These are phyloP conservation scores for Brassica hybrid DNA, from an alignment of 441 rosid genomes.

Conservation along the genomic window DNA sequence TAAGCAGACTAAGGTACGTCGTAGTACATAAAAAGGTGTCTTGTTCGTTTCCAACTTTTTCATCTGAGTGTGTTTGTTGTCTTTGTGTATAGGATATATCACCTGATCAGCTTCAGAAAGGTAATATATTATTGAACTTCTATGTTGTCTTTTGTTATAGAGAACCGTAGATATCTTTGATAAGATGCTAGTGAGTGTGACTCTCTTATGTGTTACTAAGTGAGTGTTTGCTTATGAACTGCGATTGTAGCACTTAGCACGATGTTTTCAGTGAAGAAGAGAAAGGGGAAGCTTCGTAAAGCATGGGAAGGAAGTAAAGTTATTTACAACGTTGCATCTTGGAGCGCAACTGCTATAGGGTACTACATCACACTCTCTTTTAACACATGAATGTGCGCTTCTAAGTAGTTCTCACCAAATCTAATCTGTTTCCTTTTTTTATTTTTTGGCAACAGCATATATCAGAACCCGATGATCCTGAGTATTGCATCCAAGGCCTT, in stretches of 20 bases:
- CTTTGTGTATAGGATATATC: slow-evolving; percentile 62
- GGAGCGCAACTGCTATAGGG: slow-evolving; percentile 90
- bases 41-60: neutral
- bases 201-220: neutral
- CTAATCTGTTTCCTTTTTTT: neutral
- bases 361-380: slow-evolving; percentile 12
- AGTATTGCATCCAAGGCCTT: slow-evolving; percentile 83
- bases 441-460: slow-evolving; percentile 56
- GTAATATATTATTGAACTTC: slow-evolving; percentile 50
- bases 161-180: neutral
- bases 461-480: slow-evolving; percentile 82
- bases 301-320: slow-evolving; percentile 99
- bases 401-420: slow-evolving; percentile 9
- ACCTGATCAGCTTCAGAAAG: slow-evolving; percentile 92
- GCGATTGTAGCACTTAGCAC: slow-evolving; percentile 75
- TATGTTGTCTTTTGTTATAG: neutral
- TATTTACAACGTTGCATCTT: slow-evolving; percentile 87
- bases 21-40: no score
- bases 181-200: slow-evolving; percentile 5
- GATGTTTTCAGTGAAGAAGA: slow-evolving; percentile 81
- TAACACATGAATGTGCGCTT: neutral
- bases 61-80: no score
- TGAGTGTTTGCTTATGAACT: slow-evolving; percentile 17
- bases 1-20: slow-evolving; percentile 81
- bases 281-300: slow-evolving; percentile 85